Base-by-base conservation (phyloP, 805 yeast genomes). In the Wickerhamiella bombiphila region DNA sequence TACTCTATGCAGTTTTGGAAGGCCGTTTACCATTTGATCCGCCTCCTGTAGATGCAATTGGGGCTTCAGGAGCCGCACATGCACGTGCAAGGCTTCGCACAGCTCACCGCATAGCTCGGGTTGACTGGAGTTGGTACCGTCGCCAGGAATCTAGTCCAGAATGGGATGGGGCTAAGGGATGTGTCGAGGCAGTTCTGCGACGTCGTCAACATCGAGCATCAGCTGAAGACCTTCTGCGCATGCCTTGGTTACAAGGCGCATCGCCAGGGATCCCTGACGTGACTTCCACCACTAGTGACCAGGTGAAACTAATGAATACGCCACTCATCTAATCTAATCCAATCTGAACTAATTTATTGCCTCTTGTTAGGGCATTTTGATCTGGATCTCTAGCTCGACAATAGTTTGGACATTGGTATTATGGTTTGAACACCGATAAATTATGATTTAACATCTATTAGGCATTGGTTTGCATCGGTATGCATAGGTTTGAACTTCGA, bases 1-100 rank as follows among this genome's bases (percentile, higher is more conserved):
- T 86, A n/a, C 59, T 86, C 1, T 91, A 85, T 52, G 73, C 93
- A 1, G 60, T 88, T 20, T 56, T 91, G 49, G 98, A 91, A 51
- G 76, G 82, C 30, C 57, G 95, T 40, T 62, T 91, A 34, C 99
- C 99, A 3, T 91, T 91, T 62, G 99, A 91, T 54, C 72, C 81
- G 2, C 77, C 86, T 2, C 86, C 54, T 42, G 55, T 47, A 48
- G 44, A 42, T 36, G 56, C 50, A 13, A n/a, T n/a, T n/a, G n/a
- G n/a, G n/a, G 41, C 19, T 11, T 35, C 42, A 5, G 51, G 45
- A 6, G 22, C 33, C 5, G 16, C 20, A 11, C 56, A 54, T 16
- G 58, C 38, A 38, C 56, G 49, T 55, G 69, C 54, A 52, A 74
- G 45, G 54, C 67, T 43, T 57, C 69, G 76, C 33, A 72, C 81